Evolutionary conservation across 208 protist species (phyloP), one percentile per base, ranked within the genome.

Genomic region (Blastocrithidia nonstop): DNA sequence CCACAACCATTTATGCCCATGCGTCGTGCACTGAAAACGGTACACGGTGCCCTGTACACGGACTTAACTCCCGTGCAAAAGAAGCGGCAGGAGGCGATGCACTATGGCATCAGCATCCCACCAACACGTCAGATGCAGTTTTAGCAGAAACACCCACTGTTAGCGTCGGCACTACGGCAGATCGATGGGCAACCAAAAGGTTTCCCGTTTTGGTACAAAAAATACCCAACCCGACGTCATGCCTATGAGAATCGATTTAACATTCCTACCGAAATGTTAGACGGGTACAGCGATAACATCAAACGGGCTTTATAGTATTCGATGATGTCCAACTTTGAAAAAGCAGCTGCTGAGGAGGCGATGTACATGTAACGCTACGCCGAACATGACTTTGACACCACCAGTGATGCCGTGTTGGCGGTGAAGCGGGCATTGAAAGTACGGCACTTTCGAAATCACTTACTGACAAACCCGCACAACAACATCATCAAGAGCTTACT

Each of bases 151-250:
- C 85, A 93, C 62, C 85, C 85, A 3, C 52, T 93, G 25, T 71
- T 93, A n/a, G 71, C 76, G 2, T 58, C 59, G 0, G 78, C 77
- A 28, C 59, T 93, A 27, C 61, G 62, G 44, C 62, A 83, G 43
- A 52, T 85, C 8, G 66, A 86, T 9, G 80, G 71, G 23, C 76
- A 80, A 67, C 77, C 80, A 23, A 84, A 84, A 50, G 80, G 80
- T 0, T 93, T 93, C 45, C 85, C 85, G 24, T 93, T 90, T 59
- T 93, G 85, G 85, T 93, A 87, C 56, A 88, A 85, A 57, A 93
- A 93, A 54, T 93, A 93, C 50, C 85, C 85, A 2, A 93, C 85
- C 20, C 80, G 79, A 6, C 73, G 78, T 20, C 85, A 93, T 62
- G 85, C 85, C 24, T 93, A 93, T 57, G 85, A 86, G 61, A 45